Evolutionary conservation across 2,329 filamentous ascomycete genomes (phyloP), one percentile per base, ranked within the genome.

Genomic region (Cladosporium velox): DNA sequence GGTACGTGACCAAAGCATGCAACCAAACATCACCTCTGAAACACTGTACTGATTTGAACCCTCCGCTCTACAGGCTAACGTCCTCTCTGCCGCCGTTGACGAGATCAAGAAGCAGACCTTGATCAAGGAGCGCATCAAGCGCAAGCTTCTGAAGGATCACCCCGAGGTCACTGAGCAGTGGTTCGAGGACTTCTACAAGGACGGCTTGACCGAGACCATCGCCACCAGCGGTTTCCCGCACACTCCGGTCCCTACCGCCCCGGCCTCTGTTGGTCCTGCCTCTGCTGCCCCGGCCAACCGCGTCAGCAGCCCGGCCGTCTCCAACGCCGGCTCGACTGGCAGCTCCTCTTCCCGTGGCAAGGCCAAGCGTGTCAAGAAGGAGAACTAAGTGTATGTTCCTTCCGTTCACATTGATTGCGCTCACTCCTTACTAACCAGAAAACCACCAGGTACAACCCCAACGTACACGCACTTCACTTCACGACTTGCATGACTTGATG

Each of bases 1-100:
- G 77, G 38, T n/a, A n/a, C 1, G 38, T n/a, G 38, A 18, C 35
- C 15, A 18, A 41, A 15, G 15, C 15, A 15, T 41, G 15, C 35
- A 41, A 41, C 35, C 15, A 15, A 15, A 41, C 35, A 41, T 18
- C 15, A 18, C 14, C 15, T 18, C 15, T 41, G 35, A 41, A 41
- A 8, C 35, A 41, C 15, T 18, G 14, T 18, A 41, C 35, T 41
- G 35, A 41, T 18, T 18, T 18, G 15, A 41, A 41, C 35, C 35
- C 35, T 41, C 18, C 88, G 92, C 55, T 95, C 91, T 69, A 93
- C 34, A 97, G 77, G 91, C 91, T 32, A 83, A 92, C 21, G 92
- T 97, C n/a, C 83, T 97, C 26, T 87, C 88, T 69, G 78, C 77
- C 28, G 82, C 81, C 1, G 78, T 84, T 64, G 76, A 78, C 55